Base-by-base conservation (phyloP, 2,329 filamentous ascomycete genomes). In the Stagonosporopsis cucurbitacearum region DNA sequence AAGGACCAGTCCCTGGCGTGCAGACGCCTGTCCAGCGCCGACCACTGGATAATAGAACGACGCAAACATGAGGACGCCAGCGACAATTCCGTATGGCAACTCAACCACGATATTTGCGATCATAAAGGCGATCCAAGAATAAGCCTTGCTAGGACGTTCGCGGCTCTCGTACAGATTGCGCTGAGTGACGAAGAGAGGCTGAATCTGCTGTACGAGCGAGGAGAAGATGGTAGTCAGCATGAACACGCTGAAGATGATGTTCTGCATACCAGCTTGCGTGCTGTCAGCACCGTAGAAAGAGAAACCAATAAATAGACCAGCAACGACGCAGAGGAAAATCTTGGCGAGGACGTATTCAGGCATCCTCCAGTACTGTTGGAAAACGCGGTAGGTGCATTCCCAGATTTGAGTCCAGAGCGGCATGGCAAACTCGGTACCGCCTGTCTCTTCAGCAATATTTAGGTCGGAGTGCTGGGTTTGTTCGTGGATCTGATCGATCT, bases 101-200 rank as follows among this genome's bases (percentile, higher is more conserved):
- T 93, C 90, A 44, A 90, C 88, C 2, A 89, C 49, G 50, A 92
- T 84, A 68, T 91, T 90, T 67, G 87, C 84, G 3, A 88, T 76
- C 71, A 92, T 82, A 75, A 92, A 92, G 0, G 83, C 87, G 62
- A 85, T 82, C 89, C 89, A 92, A 0, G 86, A 90, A 77, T 92
- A 93, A 0, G 86, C 81, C 67, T 91, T 91, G 72, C 83, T 86
- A 0, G 87, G 83, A 3, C 83, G 78, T 64, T 87, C 84, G 51
- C 84, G 83, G 12, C 80, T 82, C 72, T 87, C 84, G 71, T 86
- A 86, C 5, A 87, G 75, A 2, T 82, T 79, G 44, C 84, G 80
- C 66, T 86, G 83, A 2, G 81, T 84, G 44, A 84, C 78, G 67
- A 86, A 87, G 37, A 83, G 76, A 2, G 84, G 84, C 76, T 86